Evolutionary conservation across 257 asterid genomes (phyloP).

Genomic region (Capsicum pubescens): DNA sequence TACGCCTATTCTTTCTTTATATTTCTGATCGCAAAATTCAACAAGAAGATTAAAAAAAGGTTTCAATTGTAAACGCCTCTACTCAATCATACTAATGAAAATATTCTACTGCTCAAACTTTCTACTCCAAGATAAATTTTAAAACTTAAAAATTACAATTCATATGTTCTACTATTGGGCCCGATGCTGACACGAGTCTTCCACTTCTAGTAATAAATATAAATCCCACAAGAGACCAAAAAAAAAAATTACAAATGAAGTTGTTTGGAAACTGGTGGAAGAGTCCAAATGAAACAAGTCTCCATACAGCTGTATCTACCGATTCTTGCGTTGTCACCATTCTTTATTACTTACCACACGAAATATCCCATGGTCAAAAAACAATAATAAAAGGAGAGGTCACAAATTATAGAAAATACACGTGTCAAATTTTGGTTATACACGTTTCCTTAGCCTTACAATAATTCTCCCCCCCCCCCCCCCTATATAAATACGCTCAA

Average conservation of each 20-base stretch:
- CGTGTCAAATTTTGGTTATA: not conserved
- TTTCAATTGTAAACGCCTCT: too few relatives aligned
- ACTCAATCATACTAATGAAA: too few relatives aligned
- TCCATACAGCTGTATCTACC: not conserved
- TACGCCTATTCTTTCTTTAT: too few relatives aligned
- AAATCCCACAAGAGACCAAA: too few relatives aligned
- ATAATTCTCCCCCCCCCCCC: not conserved
- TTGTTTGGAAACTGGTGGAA: not conserved
- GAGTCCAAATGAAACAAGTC: not conserved
- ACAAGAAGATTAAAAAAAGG: too few relatives aligned
- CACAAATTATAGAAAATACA: not conserved
- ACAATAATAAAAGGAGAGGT: not conserved
- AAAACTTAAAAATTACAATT: too few relatives aligned
- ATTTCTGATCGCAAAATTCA: too few relatives aligned
- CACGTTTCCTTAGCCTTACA: not conserved
- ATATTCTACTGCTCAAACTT: too few relatives aligned
- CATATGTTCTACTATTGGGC: too few relatives aligned
- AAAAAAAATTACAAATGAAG: not conserved
- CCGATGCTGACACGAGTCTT: too few relatives aligned
- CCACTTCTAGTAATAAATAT: too few relatives aligned
- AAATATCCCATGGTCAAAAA: not conserved
- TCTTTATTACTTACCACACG: not conserved
- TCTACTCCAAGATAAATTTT: too few relatives aligned
- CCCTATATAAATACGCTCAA: not conserved
- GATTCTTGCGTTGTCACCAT: not conserved